These are phyloP conservation scores for Pseudevernia furfuracea DNA, from an alignment of 495 filamentous ascomycete species.

Conservation along the genomic window DNA sequence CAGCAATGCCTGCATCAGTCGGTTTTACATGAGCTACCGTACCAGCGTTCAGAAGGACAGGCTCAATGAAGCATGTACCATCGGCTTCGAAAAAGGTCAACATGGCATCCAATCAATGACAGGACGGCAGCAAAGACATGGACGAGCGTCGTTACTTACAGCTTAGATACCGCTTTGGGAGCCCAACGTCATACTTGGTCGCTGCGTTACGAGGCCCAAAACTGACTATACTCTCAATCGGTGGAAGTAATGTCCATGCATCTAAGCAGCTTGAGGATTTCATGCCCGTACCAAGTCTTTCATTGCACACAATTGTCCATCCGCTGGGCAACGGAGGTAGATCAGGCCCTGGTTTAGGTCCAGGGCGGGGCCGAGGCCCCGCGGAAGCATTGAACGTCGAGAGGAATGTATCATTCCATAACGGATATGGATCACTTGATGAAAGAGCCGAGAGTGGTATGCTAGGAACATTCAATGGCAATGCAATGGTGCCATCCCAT, in stretches of 20 bases:
- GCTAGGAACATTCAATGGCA: not conserved
- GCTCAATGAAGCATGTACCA: not conserved
- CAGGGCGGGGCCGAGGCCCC: not conserved
- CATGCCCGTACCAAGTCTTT: not conserved
- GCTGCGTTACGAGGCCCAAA: not conserved
- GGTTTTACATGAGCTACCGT: not conserved
- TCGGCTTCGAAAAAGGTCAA: not conserved
- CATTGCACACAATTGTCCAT: not conserved
- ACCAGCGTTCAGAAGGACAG: fast-evolving
- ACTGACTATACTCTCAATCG: not conserved
- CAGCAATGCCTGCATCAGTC: not conserved
- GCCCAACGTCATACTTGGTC: not conserved
- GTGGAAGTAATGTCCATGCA: not conserved
- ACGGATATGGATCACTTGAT: not conserved
- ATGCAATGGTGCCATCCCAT: not conserved
- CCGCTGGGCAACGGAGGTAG: not conserved
- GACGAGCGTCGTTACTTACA: not conserved
- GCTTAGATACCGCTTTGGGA: not conserved
- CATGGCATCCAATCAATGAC: not conserved
- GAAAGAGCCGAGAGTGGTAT: not conserved
- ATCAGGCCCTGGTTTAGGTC: not conserved
- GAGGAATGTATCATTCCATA: not conserved
- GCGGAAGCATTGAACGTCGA: not conserved
- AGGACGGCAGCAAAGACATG: not conserved
- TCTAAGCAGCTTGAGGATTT: not conserved